These are phyloP conservation scores for Toxicodendron radicans DNA, from an alignment of 345 rosid species.

Conservation along the genomic window DNA sequence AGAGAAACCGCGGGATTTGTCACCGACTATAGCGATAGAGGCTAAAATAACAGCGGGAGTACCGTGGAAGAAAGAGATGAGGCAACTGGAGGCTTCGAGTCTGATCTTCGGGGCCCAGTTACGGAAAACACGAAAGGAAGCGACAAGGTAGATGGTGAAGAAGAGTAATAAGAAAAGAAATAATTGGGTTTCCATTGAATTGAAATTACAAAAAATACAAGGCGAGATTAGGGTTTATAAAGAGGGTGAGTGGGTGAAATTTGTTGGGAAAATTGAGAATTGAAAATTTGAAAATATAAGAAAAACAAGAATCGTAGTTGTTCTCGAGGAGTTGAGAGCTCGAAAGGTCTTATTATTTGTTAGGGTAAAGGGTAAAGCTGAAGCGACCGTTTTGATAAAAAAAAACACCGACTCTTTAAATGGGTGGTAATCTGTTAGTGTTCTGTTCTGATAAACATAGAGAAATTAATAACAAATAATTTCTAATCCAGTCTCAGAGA, in stretches of 20 bases:
- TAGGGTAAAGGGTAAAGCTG: too few relatives aligned
- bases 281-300: slow-evolving; percentile 5
- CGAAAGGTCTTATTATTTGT: background rate
- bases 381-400: too few relatives aligned
- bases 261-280: slow-evolving; percentile 22
- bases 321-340: slow-evolving; percentile 13
- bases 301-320: background rate
- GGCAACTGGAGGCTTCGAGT: slow-evolving; percentile 78
- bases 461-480: too few relatives aligned
- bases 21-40: slow-evolving; percentile 47
- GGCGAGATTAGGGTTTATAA: slow-evolving; percentile 18
- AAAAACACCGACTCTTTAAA: too few relatives aligned
- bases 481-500: too few relatives aligned
- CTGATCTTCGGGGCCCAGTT: slow-evolving; percentile 60
- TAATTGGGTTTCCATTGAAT: slow-evolving; percentile 37
- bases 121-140: slow-evolving; percentile 65
- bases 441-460: too few relatives aligned
- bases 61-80: slow-evolving; percentile 81
- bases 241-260: slow-evolving; percentile 19
- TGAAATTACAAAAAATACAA: slow-evolving; percentile 12
- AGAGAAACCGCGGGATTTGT: slow-evolving; percentile 43
- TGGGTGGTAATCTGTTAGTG: too few relatives aligned
- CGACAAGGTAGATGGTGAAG: slow-evolving; percentile 50
- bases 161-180: slow-evolving; percentile 56
- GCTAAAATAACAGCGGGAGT: slow-evolving; percentile 80